Evolutionary conservation across 1,284 basidiomycete genomes (phyloP).

Genomic region (Malassezia obtusa): DNA sequence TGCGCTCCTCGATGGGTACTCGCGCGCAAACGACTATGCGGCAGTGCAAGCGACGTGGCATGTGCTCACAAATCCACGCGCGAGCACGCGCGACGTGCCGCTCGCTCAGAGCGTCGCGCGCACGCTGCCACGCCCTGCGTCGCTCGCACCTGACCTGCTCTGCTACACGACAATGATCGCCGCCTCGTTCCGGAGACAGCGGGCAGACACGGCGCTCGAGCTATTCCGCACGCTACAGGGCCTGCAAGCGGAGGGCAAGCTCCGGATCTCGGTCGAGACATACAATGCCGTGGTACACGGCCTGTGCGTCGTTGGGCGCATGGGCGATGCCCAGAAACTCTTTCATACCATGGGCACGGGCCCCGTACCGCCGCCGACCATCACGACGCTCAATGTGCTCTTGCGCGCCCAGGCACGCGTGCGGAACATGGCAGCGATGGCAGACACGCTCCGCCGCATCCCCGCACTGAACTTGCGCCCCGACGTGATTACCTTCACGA

Average conservation of each 20-base stretch:
- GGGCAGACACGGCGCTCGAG: conserved; percentile 20
- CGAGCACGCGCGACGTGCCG: neutral
- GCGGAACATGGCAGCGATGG: conserved; percentile 21
- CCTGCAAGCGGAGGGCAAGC: neutral
- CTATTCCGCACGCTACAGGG: conserved; percentile 20
- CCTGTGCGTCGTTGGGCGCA: conserved; percentile 16
- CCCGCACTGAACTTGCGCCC: conserved; percentile 18
- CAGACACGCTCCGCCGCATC: conserved; percentile 21
- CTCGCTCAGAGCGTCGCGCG: neutral
- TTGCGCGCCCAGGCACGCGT: conserved; percentile 26
- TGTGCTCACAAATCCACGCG: conserved; percentile 11
- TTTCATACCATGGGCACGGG: conserved; percentile 25
- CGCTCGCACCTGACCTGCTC: conserved; percentile 18
- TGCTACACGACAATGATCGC: conserved; percentile 40
- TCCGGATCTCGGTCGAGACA: conserved; percentile 23
- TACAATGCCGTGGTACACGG: conserved; percentile 35
- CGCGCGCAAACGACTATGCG: conserved; percentile 20
- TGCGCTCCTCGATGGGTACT: conserved; percentile 31
- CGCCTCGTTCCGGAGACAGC: conserved; percentile 19
- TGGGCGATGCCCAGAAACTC: conserved; percentile 19
- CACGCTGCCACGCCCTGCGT: neutral
- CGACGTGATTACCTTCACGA: conserved; percentile 39
- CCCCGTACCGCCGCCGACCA: conserved; percentile 24
- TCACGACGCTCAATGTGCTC: conserved; percentile 35
- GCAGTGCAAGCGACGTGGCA: conserved; percentile 27